Evolutionary conservation across 306 rosid genomes (phyloP).

Genomic region (Cicer judaicum): DNA sequence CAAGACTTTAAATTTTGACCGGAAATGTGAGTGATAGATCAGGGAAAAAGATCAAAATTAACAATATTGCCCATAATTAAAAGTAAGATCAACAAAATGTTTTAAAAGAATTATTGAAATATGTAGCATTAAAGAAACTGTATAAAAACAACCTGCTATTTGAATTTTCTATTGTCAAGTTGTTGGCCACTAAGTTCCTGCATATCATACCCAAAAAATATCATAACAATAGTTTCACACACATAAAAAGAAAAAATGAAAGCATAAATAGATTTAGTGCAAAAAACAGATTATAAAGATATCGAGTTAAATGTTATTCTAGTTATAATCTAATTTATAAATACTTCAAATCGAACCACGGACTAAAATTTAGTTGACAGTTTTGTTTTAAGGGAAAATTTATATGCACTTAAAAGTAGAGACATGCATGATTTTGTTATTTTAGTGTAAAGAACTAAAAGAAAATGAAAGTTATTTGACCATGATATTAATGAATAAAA

Average conservation of each 20-base stretch:
- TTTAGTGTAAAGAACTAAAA: neutral
- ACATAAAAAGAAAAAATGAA: neutral
- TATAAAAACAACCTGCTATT: conserved; percentile 59
- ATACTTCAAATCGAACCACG: conserved; percentile 20
- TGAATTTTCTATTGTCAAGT: conserved; percentile 58
- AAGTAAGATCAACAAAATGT: neutral
- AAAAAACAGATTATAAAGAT: neutral
- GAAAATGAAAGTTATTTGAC: neutral
- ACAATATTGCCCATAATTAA: neutral
- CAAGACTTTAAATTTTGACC: neutral
- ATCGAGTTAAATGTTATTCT: neutral
- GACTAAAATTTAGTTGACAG: neutral
- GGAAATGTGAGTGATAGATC: neutral
- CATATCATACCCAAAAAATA: conserved; percentile 39
- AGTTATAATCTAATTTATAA: neutral
- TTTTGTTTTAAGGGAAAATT: neutral
- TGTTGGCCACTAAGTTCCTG: conserved; percentile 86
- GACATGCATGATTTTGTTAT: conserved; percentile 2
- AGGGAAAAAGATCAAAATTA: neutral
- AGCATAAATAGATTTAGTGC: conserved; percentile 7
- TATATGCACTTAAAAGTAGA: neutral
- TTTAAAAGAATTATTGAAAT: neutral
- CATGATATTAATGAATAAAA: neutral
- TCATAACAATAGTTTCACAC: conserved; percentile 35
- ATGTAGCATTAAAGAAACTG: neutral